phyloP scores from a whole-genome alignment of 208 protist species.

The Leishmania turanica region DNA sequence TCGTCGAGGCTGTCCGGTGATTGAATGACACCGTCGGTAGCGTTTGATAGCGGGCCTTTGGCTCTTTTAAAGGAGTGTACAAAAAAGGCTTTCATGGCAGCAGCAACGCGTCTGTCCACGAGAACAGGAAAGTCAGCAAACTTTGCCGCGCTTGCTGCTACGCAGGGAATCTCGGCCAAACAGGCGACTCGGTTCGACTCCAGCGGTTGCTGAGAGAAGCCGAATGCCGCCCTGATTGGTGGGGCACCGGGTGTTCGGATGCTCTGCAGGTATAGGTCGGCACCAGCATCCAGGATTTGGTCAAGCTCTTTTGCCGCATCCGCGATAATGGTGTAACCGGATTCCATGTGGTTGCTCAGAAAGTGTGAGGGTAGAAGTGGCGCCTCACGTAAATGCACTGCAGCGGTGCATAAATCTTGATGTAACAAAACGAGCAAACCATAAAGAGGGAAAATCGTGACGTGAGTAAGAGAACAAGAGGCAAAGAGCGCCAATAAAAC shows the following conservation, averaged over 20 bases:
- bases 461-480: background rate
- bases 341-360: background rate
- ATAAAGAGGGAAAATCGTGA: background rate
- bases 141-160: background rate
- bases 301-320: constrained; percentile 15
- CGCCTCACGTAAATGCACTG: background rate
- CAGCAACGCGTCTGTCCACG: background rate
- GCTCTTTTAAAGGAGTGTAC: background rate
- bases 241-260: background rate
- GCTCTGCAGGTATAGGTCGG: background rate
- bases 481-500: background rate
- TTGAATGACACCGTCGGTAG: background rate
- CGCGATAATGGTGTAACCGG: background rate
- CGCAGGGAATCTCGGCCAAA: background rate
- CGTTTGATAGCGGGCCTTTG: background rate
- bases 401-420: background rate
- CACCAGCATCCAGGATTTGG: background rate
- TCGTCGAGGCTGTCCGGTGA: constrained; percentile 12
- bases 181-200: background rate
- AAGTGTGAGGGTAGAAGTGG: background rate
- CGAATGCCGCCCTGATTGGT: constrained; percentile 2
- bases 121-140: constrained; percentile 19
- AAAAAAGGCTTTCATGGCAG: background rate
- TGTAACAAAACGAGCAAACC: background rate
- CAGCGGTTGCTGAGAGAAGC: constrained; percentile 3